Conservation (phyloP, 768 basidiomycete genomes). For the Paxillus involutus region DNA sequence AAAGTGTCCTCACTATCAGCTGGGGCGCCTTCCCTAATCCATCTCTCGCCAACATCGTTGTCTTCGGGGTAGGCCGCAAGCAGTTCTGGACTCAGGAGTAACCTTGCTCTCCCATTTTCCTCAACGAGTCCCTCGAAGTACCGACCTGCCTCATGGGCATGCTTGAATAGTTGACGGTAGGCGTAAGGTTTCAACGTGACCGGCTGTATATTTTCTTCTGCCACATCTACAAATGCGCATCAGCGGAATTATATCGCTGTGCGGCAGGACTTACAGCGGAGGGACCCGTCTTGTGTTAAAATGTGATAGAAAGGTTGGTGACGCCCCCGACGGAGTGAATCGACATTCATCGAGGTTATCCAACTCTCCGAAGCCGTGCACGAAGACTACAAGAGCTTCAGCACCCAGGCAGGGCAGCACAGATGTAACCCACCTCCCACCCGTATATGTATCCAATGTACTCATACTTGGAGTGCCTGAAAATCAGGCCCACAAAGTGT, state of each 20-base stretch:
- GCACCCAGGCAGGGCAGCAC: neutral
- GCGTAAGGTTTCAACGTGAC: constrained; percentile 13
- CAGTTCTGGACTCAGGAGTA: constrained; percentile 44
- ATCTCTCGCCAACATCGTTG: constrained; percentile 34
- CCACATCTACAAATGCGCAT: constrained; percentile 29
- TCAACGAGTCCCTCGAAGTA: constrained; percentile 37
- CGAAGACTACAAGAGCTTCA: constrained; percentile 15
- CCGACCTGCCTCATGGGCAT: constrained; percentile 28
- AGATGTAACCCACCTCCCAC: constrained; percentile 44
- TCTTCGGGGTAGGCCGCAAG: constrained; percentile 48
- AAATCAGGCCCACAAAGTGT: constrained; percentile 52
- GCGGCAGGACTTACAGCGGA: constrained; percentile 34
- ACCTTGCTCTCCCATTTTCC: constrained; percentile 31
- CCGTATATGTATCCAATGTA: constrained; percentile 46
- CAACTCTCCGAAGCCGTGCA: constrained; percentile 44
- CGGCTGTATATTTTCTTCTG: constrained; percentile 36
- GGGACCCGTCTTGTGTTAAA: constrained; percentile 33
- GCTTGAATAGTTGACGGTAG: constrained; percentile 23
- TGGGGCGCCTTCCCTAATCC: constrained; percentile 28
- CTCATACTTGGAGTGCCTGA: constrained; percentile 38
- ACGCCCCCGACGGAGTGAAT: constrained; percentile 38
- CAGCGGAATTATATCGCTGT: neutral
- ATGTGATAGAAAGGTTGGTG: constrained; percentile 52
- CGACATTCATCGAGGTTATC: constrained; percentile 44
- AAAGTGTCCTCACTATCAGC: too few species aligned